Conservation (phyloP, 345 rosid species). For the Passiflora organensis region DNA sequence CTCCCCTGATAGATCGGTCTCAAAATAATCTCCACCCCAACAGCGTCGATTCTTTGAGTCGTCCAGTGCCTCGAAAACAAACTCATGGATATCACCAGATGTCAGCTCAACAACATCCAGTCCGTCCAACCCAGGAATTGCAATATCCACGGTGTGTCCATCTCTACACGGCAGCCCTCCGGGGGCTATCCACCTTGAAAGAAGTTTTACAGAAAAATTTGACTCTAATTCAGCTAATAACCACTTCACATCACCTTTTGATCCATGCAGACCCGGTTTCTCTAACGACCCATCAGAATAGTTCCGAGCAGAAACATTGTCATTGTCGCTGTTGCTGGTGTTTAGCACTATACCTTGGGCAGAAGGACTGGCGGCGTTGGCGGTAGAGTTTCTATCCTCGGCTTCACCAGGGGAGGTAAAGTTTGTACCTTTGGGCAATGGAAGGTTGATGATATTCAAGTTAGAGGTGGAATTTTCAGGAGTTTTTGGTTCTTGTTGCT, state of each 20-base stretch:
- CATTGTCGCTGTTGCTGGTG: not conserved
- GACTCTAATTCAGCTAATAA: slow-evolving; percentile 42
- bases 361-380: not conserved
- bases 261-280: slow-evolving; percentile 4
- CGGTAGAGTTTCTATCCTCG: not conserved
- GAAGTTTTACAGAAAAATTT: slow-evolving; percentile 45
- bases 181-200: slow-evolving; percentile 55
- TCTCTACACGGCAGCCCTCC: slow-evolving; percentile 67
- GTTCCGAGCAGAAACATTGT: slow-evolving; percentile 9
- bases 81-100: slow-evolving; percentile 61
- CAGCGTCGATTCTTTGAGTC: slow-evolving; percentile 48
- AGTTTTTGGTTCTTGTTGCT: slow-evolving; percentile 5
- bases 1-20: slow-evolving; percentile 79
- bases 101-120: slow-evolving; percentile 41
- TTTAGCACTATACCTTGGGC: not conserved
- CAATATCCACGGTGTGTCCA: slow-evolving; percentile 47
- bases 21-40: slow-evolving; percentile 85
- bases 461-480: not conserved
- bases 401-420: not conserved
- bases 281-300: slow-evolving; percentile 7
- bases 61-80: slow-evolving; percentile 57
- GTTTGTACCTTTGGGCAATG: not conserved
- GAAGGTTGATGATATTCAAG: slow-evolving; percentile 1
- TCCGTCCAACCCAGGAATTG: slow-evolving; percentile 55
- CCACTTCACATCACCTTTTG: slow-evolving; percentile 35